A percentile compares a stretch with the other conserved stretches of the same genome.
Conservation (phyloP, 805 yeast genomes). For the Myxozyma mucilagina region DNA sequence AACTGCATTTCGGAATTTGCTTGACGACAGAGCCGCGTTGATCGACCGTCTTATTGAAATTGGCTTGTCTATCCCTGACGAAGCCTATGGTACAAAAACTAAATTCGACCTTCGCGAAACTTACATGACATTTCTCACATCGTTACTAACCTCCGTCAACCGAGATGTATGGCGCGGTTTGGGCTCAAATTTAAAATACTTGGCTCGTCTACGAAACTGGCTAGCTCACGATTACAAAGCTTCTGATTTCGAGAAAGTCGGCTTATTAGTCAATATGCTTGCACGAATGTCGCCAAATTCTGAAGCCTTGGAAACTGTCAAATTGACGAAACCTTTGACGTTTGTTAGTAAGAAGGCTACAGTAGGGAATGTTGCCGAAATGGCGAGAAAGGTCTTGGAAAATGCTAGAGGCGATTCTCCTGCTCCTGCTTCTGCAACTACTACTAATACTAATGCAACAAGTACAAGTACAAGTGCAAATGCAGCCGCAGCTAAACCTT, state of each 20-base stretch:
- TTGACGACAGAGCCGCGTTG: slow-evolving; percentile 18
- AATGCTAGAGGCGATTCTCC: slow-evolving; percentile 8
- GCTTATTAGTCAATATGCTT: slow-evolving; percentile 18
- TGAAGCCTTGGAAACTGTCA: slow-evolving; percentile 24
- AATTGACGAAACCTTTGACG: slow-evolving; percentile 31
- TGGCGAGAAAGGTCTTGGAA: slow-evolving; percentile 19
- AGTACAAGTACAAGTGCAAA: too few species aligned
- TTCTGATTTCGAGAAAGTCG: slow-evolving; percentile 24
- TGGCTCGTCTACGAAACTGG: slow-evolving; percentile 35
- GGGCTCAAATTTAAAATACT: slow-evolving; percentile 20
- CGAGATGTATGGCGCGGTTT: slow-evolving; percentile 26
- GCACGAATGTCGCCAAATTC: slow-evolving; percentile 19
- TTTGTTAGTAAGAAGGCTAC: slow-evolving; percentile 22
- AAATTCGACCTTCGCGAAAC: slow-evolving; percentile 30
- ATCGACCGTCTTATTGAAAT: slow-evolving; percentile 26
- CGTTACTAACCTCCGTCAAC: slow-evolving; percentile 11
- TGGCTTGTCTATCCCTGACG: slow-evolving; percentile 31
- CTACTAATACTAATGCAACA: background rate
- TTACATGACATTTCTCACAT: slow-evolving; percentile 14
- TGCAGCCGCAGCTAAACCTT: background rate
- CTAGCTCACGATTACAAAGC: slow-evolving; percentile 30
- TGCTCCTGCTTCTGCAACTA: background rate
- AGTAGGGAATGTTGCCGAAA: slow-evolving; percentile 14
- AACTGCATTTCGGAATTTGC: slow-evolving; percentile 15
- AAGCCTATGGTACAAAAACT: slow-evolving; percentile 20